Conservation (phyloP, 2,329 filamentous ascomycete species). For the Mycosphaerella sp. region DNA sequence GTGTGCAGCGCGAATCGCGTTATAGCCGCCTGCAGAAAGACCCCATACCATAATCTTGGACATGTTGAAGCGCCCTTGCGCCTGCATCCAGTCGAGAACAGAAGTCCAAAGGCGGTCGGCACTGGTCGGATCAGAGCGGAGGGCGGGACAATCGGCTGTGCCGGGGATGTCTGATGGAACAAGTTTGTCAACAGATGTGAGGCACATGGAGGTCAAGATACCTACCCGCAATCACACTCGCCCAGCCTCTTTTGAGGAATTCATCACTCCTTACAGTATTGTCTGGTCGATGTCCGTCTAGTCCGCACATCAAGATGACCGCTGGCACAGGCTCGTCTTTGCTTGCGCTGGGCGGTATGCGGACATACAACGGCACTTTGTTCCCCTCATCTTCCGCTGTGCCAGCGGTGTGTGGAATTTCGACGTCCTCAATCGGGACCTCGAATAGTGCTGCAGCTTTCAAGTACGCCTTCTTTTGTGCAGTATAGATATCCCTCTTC, state of each 20-base stretch:
- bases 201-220: background rate
- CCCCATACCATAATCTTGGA: conserved; percentile 56
- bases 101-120: conserved; percentile 58
- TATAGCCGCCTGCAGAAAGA: conserved; percentile 60
- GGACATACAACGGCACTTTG: conserved; percentile 37
- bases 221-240: conserved; percentile 53
- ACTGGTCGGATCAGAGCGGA: conserved; percentile 52
- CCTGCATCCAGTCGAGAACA: conserved; percentile 54
- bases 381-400: conserved; percentile 31
- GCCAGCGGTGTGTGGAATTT: conserved; percentile 37
- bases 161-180: conserved; percentile 37
- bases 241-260: conserved; percentile 59
- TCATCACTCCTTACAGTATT: conserved; percentile 56
- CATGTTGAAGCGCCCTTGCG: conserved; percentile 51
- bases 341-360: conserved; percentile 32
- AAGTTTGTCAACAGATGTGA: background rate
- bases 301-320: conserved; percentile 54
- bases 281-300: conserved; percentile 59
- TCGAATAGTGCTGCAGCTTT: conserved; percentile 33
- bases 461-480: conserved; percentile 35
- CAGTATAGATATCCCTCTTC: conserved; percentile 32
- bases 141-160: conserved; percentile 61
- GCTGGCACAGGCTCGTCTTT: conserved; percentile 37
- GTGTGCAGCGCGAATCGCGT: conserved; percentile 58
- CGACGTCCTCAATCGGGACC: conserved; percentile 35